Base-by-base conservation (phyloP, 768 basidiomycete species). In the Mycena alexandri region DNA sequence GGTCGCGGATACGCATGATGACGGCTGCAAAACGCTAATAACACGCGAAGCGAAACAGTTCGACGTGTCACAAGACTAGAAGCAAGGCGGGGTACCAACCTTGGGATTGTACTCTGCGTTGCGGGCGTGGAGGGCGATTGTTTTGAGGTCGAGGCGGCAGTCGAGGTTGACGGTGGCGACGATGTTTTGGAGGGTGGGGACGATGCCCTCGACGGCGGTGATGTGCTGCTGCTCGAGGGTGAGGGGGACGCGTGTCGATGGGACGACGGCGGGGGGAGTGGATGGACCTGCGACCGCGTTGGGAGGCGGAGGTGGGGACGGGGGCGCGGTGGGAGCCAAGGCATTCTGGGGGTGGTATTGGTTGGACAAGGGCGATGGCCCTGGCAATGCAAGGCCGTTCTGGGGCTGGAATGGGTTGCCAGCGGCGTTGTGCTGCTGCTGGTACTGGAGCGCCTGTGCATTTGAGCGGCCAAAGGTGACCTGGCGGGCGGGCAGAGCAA, bases 1-100 rank as follows among this genome's bases (percentile, higher is more conserved):
- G 98, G 74, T 99, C 98, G 73, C 98, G 96, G 77, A 99, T 99
- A 80, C 98, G 95, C 98, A 99, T 99, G 83, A 99, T 99, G 73
- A 99, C 98, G 67, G 98, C 98, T 74, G 97, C 98, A 85, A 99
- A 99, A 92, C 98, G 98, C 98, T 99, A 84, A 62, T 83, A 76
- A 78, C 71, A 81, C 75, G 82, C 42, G 46, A 41, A 83, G 83
- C 81, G 84, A 38, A 63, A 58, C 83, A 88, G 87, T 86, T 87
- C 85, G 87, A 84, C 82, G 85, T 85, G 81, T 75, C 82, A 80
- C 81, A 80, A 33, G 79, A 75, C 80, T 72, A 78, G 72, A 83
- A 79, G 38, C 77, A 76, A 76, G 73, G 75, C 73, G 73, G 71
- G 76, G 79, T 85, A 93, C 94, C 81, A 88, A 99, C 98, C 95